Conservation (phyloP, 2,329 filamentous ascomycete genomes). For the Neonectria faginata region DNA sequence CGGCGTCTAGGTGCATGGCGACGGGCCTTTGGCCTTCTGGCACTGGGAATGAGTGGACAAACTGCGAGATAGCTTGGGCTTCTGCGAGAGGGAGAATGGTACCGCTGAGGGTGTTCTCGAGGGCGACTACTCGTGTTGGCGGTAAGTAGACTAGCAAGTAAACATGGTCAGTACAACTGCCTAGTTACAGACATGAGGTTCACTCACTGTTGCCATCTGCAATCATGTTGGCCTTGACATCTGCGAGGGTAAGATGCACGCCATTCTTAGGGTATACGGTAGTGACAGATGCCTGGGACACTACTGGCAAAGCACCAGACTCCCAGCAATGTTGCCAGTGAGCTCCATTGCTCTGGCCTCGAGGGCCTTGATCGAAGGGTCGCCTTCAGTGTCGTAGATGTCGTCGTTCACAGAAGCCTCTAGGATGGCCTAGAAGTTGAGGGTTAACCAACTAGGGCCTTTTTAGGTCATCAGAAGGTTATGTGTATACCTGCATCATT, state of each 20-base stretch:
- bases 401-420: slow-evolving; percentile 46
- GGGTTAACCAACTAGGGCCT: not conserved
- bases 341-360: slow-evolving; percentile 39
- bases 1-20: slow-evolving; percentile 73
- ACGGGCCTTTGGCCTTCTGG: slow-evolving; percentile 60
- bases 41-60: slow-evolving; percentile 63
- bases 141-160: slow-evolving; percentile 61
- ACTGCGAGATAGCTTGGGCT: slow-evolving; percentile 73
- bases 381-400: slow-evolving; percentile 44
- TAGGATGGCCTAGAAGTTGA: slow-evolving; percentile 35
- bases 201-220: no score
- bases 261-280: slow-evolving; percentile 76
- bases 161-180: no score
- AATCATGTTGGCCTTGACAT: no score
- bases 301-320: slow-evolving; percentile 71
- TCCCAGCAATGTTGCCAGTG: slow-evolving; percentile 65
- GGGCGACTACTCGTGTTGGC: slow-evolving; percentile 79
- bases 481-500: slow-evolving; percentile 41
- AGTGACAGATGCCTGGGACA: slow-evolving; percentile 76
- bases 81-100: slow-evolving; percentile 66
- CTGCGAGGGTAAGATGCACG: slow-evolving; percentile 65
- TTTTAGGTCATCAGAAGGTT: not conserved
- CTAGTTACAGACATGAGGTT: no score
- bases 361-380: slow-evolving; percentile 43
- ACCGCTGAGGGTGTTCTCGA: slow-evolving; percentile 76